Percentiles rank a stretch among this genome's conserved stretches.
These are phyloP conservation scores for Peterozyma toletana DNA, from an alignment of 805 yeast genomes.

Conservation along the genomic window DNA sequence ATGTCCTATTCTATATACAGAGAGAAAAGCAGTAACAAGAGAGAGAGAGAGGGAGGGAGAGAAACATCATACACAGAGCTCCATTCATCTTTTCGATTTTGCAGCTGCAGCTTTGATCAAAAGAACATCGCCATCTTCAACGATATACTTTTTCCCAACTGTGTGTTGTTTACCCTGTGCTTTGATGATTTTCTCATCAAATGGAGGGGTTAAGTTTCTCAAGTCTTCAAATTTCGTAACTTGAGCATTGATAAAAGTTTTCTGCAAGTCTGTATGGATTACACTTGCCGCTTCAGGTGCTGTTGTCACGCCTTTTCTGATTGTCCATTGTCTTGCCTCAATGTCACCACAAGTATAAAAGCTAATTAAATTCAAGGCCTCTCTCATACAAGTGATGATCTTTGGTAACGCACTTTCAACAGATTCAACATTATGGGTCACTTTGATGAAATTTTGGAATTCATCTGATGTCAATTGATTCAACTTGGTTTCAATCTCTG, in stretches of 20 bases:
- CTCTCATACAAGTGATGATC: slow-evolving; percentile 82
- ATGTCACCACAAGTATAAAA: slow-evolving; percentile 95
- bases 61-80: not conserved
- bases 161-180: slow-evolving; percentile 83
- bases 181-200: slow-evolving; percentile 75
- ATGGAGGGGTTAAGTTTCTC: slow-evolving; percentile 47
- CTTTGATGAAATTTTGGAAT: slow-evolving; percentile 1
- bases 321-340: slow-evolving; percentile 98
- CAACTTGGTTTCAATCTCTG: slow-evolving; percentile 21
- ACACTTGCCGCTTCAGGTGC: slow-evolving; percentile 99
- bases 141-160: slow-evolving; percentile 93
- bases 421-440: no score
- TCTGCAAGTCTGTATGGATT: slow-evolving; percentile 91
- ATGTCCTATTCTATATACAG: slow-evolving; percentile 4
- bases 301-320: slow-evolving; percentile 71
- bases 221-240: slow-evolving; percentile 82
- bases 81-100: slow-evolving; percentile 29
- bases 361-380: slow-evolving; percentile 77
- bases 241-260: slow-evolving; percentile 91
- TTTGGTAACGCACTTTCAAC: slow-evolving; percentile 76
- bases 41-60: no score
- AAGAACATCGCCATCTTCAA: slow-evolving; percentile 91
- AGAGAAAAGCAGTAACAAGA: slow-evolving; percentile 2
- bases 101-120: slow-evolving; percentile 94
- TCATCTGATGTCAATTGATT: slow-evolving; percentile 24